phyloP scores from a whole-genome alignment of 441 rosid genomes.

The Capsella rubella region DNA sequence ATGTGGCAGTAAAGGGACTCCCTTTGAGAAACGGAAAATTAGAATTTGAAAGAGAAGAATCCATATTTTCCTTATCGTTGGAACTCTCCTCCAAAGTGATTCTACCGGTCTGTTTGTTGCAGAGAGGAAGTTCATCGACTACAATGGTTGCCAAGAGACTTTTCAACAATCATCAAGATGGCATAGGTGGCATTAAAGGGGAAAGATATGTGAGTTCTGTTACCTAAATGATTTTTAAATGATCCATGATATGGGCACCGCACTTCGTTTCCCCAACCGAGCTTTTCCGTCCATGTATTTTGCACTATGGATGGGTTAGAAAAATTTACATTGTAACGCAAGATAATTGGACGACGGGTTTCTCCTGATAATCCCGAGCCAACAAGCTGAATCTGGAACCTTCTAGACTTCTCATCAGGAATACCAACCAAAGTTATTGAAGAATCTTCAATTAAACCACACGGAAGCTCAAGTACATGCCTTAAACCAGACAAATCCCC shows the following conservation, averaged over 20 bases:
- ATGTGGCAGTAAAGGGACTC: conserved; percentile 74
- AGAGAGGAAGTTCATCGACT: conserved; percentile 86
- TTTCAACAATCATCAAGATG: conserved; percentile 12
- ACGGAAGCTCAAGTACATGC: conserved; percentile 66
- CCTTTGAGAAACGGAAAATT: conserved; percentile 82
- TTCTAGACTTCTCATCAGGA: conserved; percentile 58
- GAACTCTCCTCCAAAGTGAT: conserved; percentile 53
- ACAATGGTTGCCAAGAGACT: conserved; percentile 39
- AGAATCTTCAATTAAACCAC: conserved; percentile 81
- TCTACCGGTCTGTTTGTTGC: conserved; percentile 73
- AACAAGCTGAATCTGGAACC: conserved; percentile 70
- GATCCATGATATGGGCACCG: conserved; percentile 69
- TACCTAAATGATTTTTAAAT: conserved; percentile 60
- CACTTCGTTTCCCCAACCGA: conserved; percentile 82
- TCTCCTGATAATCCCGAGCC: conserved; percentile 60
- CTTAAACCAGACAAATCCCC: conserved; percentile 44
- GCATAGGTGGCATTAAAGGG: not conserved
- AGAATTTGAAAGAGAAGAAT: conserved; percentile 55
- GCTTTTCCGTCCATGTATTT: conserved; percentile 70
- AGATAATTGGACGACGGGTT: conserved; percentile 53
- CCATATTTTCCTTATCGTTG: conserved; percentile 43
- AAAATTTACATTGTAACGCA: conserved; percentile 67
- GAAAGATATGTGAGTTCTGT: conserved; percentile 16
- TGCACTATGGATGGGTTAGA: conserved; percentile 74
- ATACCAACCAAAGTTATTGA: conserved; percentile 76